Percentiles rank a stretch among this genome's conserved stretches.
Evolutionary conservation across 2,329 filamentous ascomycete species (phyloP).

Genomic region (Aureobasidium sp.): DNA sequence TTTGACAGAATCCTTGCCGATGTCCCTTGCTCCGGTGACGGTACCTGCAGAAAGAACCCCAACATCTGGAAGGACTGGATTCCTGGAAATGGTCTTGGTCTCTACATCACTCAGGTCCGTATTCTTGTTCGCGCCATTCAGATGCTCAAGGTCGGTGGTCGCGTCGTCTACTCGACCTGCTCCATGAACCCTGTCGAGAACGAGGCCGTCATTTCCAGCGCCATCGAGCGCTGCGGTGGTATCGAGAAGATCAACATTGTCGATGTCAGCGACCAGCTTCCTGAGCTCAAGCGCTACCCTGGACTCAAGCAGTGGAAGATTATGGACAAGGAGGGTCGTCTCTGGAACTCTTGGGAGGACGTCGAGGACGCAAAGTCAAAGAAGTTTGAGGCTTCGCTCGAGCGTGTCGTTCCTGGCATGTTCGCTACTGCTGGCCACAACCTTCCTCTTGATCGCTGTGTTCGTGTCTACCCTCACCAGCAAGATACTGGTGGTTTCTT

Average conservation of each 20-base stretch:
- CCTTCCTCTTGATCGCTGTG: slow-evolving; percentile 79
- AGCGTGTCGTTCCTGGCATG: slow-evolving; percentile 71
- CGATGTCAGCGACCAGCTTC: slow-evolving; percentile 72
- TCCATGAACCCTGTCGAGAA: slow-evolving; percentile 99
- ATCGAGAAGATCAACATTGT: slow-evolving; percentile 72
- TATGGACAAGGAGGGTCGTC: slow-evolving; percentile 74
- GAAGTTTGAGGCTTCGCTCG: slow-evolving; percentile 52
- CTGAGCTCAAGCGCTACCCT: slow-evolving; percentile 65
- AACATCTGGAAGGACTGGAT: slow-evolving; percentile 95
- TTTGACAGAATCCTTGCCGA: slow-evolving; percentile 95
- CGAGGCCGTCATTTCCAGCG: slow-evolving; percentile 81
- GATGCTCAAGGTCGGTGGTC: slow-evolving; percentile 90
- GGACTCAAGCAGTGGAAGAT: slow-evolving; percentile 82
- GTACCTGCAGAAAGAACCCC: slow-evolving; percentile 86
- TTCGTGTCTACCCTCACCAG: slow-evolving; percentile 88
- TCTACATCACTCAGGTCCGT: slow-evolving; percentile 78
- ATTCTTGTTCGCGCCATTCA: slow-evolving; percentile 89
- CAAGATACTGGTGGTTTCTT: slow-evolving; percentile 98
- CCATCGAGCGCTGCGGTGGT: slow-evolving; percentile 86
- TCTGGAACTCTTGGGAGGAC: slow-evolving; percentile 77
- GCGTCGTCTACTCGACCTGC: slow-evolving; percentile 96
- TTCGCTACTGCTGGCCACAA: slow-evolving; percentile 60
- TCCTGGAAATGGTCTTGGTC: slow-evolving; percentile 75
- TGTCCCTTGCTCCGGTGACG: slow-evolving; percentile 94
- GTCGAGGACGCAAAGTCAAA: slow-evolving; percentile 61